Evolutionary conservation across 2,329 filamentous ascomycete species (phyloP).

Genomic region (Claviceps sp.): DNA sequence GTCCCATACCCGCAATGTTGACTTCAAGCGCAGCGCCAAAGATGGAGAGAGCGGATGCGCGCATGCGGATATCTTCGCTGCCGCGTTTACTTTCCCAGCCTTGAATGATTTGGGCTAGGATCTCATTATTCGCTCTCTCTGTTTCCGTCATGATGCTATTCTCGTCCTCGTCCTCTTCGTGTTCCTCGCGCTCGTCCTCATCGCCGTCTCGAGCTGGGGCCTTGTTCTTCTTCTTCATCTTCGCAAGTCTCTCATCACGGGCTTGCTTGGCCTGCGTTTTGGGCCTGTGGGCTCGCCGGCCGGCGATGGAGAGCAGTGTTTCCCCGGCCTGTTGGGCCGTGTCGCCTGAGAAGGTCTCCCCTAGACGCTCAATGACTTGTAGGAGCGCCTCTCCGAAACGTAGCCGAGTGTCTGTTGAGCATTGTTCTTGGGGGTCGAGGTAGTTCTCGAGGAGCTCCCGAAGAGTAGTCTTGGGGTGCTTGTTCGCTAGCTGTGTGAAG

Average conservation of each 20-base stretch:
- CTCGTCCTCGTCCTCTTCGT: conserved; percentile 26
- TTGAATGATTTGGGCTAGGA: conserved; percentile 44
- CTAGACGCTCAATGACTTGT: conserved; percentile 49
- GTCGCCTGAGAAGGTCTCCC: conserved; percentile 41
- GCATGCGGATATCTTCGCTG: conserved; percentile 56
- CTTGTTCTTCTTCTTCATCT: conserved; percentile 28
- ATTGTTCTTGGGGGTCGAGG: conserved; percentile 46
- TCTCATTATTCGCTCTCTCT: conserved; percentile 33
- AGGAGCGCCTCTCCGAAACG: conserved; percentile 55
- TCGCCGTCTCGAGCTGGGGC: conserved; percentile 16
- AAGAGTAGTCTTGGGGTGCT: conserved; percentile 48
- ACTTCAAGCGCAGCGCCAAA: conserved; percentile 47
- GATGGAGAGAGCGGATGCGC: conserved; percentile 55
- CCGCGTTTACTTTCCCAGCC: conserved; percentile 56
- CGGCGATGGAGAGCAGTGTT: conserved; percentile 48
- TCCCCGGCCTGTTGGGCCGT: conserved; percentile 38
- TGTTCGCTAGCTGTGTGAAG: conserved; percentile 46
- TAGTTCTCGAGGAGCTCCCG: conserved; percentile 55
- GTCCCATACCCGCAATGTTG: conserved; percentile 42
- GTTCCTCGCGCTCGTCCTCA: background rate
- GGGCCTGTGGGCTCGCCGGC: conserved; percentile 46
- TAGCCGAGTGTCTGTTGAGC: conserved; percentile 48
- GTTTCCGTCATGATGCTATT: conserved; percentile 23
- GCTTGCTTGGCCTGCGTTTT: conserved; percentile 45
- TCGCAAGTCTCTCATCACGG: conserved; percentile 33